These are phyloP conservation scores for Boechera stricta DNA, from an alignment of 345 rosid species.

Conservation along the genomic window DNA sequence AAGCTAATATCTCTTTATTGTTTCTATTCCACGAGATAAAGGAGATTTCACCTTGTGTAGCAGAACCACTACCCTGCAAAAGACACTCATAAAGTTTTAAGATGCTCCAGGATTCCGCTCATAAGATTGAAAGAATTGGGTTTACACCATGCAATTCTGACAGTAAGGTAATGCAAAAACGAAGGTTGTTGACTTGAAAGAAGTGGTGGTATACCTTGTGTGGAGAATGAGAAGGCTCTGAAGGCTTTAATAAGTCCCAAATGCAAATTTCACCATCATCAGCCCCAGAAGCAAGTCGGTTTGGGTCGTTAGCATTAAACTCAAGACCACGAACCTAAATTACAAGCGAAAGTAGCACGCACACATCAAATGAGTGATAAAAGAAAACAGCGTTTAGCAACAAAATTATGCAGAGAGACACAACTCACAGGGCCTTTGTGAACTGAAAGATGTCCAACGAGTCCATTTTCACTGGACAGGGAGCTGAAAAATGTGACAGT, in stretches of 20 bases:
- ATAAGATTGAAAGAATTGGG: conserved; percentile 3
- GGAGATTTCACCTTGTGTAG: conserved; percentile 96
- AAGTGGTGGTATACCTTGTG: conserved; percentile 59
- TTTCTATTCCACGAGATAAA: conserved; percentile 95
- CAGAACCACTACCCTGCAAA: conserved; percentile 88
- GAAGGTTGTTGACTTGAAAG: conserved; percentile 6
- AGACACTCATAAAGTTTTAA: conserved; percentile 23
- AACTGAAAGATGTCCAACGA: conserved; percentile 74
- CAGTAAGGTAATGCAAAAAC: neutral
- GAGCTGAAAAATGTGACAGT: conserved; percentile 55
- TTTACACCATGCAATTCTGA: conserved; percentile 11
- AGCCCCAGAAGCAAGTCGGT: conserved; percentile 96
- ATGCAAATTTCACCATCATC: conserved; percentile 97
- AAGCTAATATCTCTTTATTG: conserved; percentile 91
- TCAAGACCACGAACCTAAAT: conserved; percentile 98
- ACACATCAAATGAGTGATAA: conserved; percentile 1
- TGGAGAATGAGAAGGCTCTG: conserved; percentile 83
- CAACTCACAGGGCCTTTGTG: conserved; percentile 96
- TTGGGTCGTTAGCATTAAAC: conserved; percentile 76
- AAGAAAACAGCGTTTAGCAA: conserved; percentile 3
- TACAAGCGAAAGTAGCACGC: neutral
- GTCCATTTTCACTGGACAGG: conserved; percentile 60
- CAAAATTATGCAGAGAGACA: conserved; percentile 13
- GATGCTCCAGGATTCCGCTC: conserved; percentile 21
- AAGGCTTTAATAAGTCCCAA: conserved; percentile 88